These are phyloP conservation scores for Alternaria tenuissima DNA, from an alignment of 2,329 filamentous ascomycete species.

Conservation along the genomic window DNA sequence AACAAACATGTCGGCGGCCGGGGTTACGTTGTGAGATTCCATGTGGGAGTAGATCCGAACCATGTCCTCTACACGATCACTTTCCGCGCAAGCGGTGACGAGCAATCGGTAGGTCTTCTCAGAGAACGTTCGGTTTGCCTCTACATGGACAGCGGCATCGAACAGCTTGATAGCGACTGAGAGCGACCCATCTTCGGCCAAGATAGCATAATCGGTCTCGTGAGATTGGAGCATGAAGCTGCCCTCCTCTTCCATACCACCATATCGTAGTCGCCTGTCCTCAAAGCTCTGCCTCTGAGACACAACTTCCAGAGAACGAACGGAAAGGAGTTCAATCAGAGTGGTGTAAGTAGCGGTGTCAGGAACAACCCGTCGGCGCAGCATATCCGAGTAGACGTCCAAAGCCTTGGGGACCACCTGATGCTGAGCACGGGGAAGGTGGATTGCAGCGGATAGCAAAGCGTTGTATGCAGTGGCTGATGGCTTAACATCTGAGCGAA, in stretches of 20 bases:
- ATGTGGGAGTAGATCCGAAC: conserved; percentile 89
- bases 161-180: conserved; percentile 87
- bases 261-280: conserved; percentile 83
- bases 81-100: conserved; percentile 84
- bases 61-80: conserved; percentile 86
- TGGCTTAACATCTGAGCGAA: conserved; percentile 81
- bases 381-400: conserved; percentile 97
- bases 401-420: conserved; percentile 90
- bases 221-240: conserved; percentile 90
- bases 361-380: conserved; percentile 80
- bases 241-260: conserved; percentile 82
- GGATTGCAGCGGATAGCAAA: conserved; percentile 82
- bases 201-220: conserved; percentile 84
- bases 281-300: conserved; percentile 77
- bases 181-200: conserved; percentile 86
- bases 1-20: conserved; percentile 83
- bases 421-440: conserved; percentile 78
- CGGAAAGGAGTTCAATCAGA: conserved; percentile 81
- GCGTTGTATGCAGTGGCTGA: conserved; percentile 91
- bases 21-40: conserved; percentile 77
- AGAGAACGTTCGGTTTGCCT: conserved; percentile 71
- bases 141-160: conserved; percentile 72
- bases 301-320: conserved; percentile 80
- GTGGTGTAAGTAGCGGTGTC: conserved; percentile 89
- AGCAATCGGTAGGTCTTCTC: conserved; percentile 85